Conservation (phyloP, 1,284 basidiomycete species). For the Pseudozyma sp. region DNA sequence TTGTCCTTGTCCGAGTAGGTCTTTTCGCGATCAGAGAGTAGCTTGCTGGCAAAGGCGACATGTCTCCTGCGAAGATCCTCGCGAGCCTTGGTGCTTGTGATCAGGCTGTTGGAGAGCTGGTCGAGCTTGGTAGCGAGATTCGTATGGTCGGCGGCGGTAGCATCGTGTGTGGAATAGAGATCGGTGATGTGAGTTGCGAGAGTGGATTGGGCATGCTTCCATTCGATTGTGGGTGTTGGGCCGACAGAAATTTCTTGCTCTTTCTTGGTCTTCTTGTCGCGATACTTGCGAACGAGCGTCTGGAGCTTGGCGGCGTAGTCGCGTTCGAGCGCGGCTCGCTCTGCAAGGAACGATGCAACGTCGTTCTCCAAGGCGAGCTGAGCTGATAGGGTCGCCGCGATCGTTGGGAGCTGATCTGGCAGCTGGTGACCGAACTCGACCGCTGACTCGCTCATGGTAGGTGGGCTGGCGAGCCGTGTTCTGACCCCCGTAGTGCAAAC, state of each 20-base stretch:
- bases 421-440: conserved; percentile 35
- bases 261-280: conserved; percentile 43
- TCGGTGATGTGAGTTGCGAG: conserved; percentile 25
- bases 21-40: conserved; percentile 53
- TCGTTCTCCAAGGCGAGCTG: conserved; percentile 48
- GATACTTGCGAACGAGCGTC: conserved; percentile 45
- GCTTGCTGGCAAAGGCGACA: conserved; percentile 31
- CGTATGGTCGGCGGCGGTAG: conserved; percentile 22
- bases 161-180: conserved; percentile 31
- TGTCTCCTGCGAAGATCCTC: conserved; percentile 55
- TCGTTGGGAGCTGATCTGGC: conserved; percentile 42
- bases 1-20: conserved; percentile 49
- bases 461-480: background rate
- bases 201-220: conserved; percentile 42
- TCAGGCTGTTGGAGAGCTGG: conserved; percentile 27
- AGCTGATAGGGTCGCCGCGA: conserved; percentile 38
- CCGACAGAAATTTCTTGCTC: conserved; percentile 50
- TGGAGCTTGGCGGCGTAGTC: conserved; percentile 52
- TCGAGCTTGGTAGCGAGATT: conserved; percentile 35
- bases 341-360: conserved; percentile 43
- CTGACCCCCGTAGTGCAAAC: too few relatives aligned
- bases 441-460: conserved; percentile 13
- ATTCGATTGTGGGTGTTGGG: conserved; percentile 43
- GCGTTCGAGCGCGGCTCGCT: conserved; percentile 54
- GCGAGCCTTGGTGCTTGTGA: conserved; percentile 23